A percentile compares a stretch with the other conserved stretches of the same genome.
phyloP scores from a whole-genome alignment of 2,329 filamentous ascomycete genomes.

The Myriosclerotinia scirpicola region DNA sequence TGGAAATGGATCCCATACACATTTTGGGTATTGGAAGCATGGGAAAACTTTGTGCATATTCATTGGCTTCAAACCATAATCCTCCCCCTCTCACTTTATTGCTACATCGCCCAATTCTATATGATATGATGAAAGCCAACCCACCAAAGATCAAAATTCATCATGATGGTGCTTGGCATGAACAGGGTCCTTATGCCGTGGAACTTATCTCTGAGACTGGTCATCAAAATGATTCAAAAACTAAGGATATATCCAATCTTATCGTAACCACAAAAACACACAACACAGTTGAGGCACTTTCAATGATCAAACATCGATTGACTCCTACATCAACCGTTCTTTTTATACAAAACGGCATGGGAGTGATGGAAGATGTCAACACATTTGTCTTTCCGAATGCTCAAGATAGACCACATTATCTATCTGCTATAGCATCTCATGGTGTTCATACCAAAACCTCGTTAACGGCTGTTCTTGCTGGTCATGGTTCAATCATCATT shows the following conservation, averaged over 20 bases:
- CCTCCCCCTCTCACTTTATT: conserved; percentile 77
- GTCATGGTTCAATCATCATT: conserved; percentile 50
- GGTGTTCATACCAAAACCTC: conserved; percentile 53
- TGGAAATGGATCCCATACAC: conserved; percentile 53
- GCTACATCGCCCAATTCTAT: conserved; percentile 60
- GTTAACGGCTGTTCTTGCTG: conserved; percentile 55
- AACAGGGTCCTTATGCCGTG: conserved; percentile 30
- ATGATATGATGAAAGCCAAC: conserved; percentile 48
- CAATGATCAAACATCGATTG: conserved; percentile 60
- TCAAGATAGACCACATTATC: conserved; percentile 64
- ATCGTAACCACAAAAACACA: conserved; percentile 77
- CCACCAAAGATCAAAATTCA: conserved; percentile 30
- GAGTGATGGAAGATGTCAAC: conserved; percentile 58
- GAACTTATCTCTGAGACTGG: conserved; percentile 24
- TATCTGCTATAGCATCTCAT: conserved; percentile 64
- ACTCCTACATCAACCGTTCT: conserved; percentile 68
- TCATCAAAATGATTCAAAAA: not conserved
- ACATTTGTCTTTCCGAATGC: conserved; percentile 60
- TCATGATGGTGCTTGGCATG: conserved; percentile 31
- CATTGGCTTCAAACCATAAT: conserved; percentile 54
- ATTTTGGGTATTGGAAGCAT: conserved; percentile 80
- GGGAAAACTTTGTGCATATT: conserved; percentile 75
- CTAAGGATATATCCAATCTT: conserved; percentile 52
- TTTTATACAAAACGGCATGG: conserved; percentile 88
- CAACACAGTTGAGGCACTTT: conserved; percentile 61